Evolutionary conservation across 148 eudicot genomes (phyloP).

Genomic region (Rhododendron griersonianum): DNA sequence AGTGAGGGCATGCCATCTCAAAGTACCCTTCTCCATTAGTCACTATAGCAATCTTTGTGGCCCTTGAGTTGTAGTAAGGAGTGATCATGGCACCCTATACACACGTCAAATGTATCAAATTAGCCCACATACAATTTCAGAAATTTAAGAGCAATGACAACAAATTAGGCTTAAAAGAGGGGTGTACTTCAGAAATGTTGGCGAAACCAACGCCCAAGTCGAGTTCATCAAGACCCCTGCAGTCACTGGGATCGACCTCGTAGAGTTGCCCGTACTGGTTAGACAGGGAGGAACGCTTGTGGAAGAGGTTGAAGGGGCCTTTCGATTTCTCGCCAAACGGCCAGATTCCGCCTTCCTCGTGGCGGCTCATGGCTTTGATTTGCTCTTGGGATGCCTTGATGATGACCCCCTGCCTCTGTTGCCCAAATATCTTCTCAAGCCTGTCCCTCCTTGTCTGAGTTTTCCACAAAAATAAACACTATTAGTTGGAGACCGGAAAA

Average conservation of each 20-base stretch:
- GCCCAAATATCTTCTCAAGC: constrained; percentile 38
- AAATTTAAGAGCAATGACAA: too few relatives aligned
- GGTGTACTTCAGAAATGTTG: constrained; percentile 60
- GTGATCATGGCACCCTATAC: constrained; percentile 54
- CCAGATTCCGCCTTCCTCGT: constrained; percentile 45
- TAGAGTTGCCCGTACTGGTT: constrained; percentile 55
- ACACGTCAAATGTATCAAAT: not conserved
- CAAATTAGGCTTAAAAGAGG: not conserved
- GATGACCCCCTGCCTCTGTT: constrained; percentile 43
- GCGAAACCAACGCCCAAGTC: constrained; percentile 43
- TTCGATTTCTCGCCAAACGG: constrained; percentile 47
- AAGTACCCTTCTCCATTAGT: constrained; percentile 51
- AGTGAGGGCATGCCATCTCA: constrained; percentile 87
- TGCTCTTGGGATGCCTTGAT: constrained; percentile 65
- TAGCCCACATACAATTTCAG: not conserved
- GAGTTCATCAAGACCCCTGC: constrained; percentile 39
- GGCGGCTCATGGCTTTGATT: constrained; percentile 50
- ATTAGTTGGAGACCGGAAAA: not conserved
- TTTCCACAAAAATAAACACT: not conserved
- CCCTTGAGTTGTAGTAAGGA: constrained; percentile 59
- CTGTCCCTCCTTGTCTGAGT: constrained; percentile 38
- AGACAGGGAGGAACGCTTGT: constrained; percentile 34
- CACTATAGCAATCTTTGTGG: constrained; percentile 58
- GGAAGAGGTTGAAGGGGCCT: constrained; percentile 40
- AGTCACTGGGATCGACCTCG: constrained; percentile 36